Percentiles rank a stretch among this genome's conserved stretches.
phyloP scores from a whole-genome alignment of 176 grass and related monocot genomes.

The Bonia amplexicaulis region DNA sequence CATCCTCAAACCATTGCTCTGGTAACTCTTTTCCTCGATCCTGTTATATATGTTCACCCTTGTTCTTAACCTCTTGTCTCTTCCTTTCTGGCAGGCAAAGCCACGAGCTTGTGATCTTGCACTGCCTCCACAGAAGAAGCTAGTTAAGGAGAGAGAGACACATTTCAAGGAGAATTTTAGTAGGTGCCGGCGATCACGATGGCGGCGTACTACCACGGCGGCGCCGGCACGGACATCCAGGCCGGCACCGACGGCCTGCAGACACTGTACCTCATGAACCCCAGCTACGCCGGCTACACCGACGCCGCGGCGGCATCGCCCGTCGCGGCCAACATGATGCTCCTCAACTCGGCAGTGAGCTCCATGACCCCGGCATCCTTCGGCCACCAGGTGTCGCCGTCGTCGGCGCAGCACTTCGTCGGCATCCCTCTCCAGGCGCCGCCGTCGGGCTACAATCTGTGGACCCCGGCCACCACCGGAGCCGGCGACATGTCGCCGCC shows the following conservation, averaged over 20 bases:
- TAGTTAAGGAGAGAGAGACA: background rate
- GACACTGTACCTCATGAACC: slow-evolving; percentile 98
- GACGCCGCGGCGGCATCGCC: slow-evolving; percentile 32
- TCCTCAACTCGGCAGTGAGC: slow-evolving; percentile 72
- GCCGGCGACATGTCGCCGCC: slow-evolving; percentile 28
- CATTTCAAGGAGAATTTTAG: slow-evolving; percentile 12
- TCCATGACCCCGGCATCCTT: slow-evolving; percentile 60
- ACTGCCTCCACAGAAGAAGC: background rate
- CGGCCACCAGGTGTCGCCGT: slow-evolving; percentile 27
- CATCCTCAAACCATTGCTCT: background rate
- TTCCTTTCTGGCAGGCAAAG: slow-evolving; percentile 31
- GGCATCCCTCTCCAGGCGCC: slow-evolving; percentile 69
- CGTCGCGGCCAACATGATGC: slow-evolving; percentile 70
- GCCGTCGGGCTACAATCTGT: slow-evolving; percentile 55
- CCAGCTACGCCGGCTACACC: slow-evolving; percentile 55
- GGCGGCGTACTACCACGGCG: slow-evolving; percentile 78
- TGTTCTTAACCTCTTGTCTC: background rate
- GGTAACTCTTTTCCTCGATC: background rate
- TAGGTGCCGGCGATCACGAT: slow-evolving; percentile 33
- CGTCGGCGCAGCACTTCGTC: slow-evolving; percentile 66
- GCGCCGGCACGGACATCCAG: slow-evolving; percentile 75
- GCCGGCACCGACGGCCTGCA: slow-evolving; percentile 63
- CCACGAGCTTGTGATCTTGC: background rate
- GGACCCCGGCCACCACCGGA: slow-evolving; percentile 23
- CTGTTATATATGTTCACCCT: background rate